Evolutionary conservation across 2,329 filamentous ascomycete genomes (phyloP).

Genomic region (Talaromyces sp.): DNA sequence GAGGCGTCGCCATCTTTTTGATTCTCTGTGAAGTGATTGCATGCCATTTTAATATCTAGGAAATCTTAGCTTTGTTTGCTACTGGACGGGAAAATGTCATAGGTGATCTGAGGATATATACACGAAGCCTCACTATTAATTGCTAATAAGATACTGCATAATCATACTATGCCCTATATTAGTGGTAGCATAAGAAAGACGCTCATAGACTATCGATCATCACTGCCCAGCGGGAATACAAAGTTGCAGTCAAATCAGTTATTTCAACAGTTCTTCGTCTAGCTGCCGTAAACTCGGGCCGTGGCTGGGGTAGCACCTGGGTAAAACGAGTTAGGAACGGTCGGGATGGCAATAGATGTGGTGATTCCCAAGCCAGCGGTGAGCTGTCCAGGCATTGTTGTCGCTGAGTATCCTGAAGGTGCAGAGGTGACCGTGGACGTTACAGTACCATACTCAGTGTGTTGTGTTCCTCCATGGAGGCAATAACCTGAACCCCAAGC

Average conservation of each 20-base stretch:
- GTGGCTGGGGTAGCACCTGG: slow-evolving; percentile 14
- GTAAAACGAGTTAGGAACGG: slow-evolving; percentile 14
- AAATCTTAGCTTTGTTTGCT: neutral
- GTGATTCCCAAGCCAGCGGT: slow-evolving; percentile 14
- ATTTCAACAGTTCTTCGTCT: neutral
- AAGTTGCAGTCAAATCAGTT: neutral
- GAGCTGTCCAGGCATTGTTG: slow-evolving; percentile 13
- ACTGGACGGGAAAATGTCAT: neutral
- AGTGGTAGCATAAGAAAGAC: neutral
- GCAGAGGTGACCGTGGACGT: slow-evolving; percentile 12
- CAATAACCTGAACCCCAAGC: slow-evolving; percentile 16
- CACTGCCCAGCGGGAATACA: neutral
- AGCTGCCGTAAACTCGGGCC: slow-evolving; percentile 10
- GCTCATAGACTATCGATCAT: neutral
- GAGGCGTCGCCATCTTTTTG: neutral
- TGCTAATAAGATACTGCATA: neutral
- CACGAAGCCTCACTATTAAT: neutral
- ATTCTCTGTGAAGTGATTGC: too few relatives aligned
- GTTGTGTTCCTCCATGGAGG: slow-evolving; percentile 9
- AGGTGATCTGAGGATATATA: neutral
- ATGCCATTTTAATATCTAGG: neutral
- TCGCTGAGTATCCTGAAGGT: slow-evolving; percentile 14
- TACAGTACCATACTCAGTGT: slow-evolving; percentile 11
- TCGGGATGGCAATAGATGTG: slow-evolving; percentile 14
- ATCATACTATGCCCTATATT: neutral